Conservation (phyloP, 805 yeast species). For the Candida takata region DNA sequence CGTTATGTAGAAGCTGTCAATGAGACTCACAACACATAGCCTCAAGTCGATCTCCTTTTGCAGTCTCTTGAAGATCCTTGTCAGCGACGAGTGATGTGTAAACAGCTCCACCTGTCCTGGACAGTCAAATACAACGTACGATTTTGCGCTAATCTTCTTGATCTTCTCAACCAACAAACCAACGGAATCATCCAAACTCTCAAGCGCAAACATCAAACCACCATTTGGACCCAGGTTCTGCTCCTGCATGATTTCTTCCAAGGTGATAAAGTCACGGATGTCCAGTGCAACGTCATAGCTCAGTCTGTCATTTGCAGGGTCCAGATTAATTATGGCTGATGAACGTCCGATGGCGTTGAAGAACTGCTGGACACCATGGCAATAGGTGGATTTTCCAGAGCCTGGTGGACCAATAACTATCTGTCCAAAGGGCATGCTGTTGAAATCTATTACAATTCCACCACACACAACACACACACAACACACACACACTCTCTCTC, state of each 20-base stretch:
- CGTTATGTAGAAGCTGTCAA: conserved; percentile 77
- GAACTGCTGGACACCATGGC: conserved; percentile 88
- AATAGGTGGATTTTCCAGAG: conserved; percentile 92
- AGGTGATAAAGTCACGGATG: conserved; percentile 65
- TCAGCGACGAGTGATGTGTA: conserved; percentile 78
- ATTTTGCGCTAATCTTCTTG: conserved; percentile 45
- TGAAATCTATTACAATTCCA: no score
- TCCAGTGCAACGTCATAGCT: conserved; percentile 72
- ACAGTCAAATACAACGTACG: conserved; percentile 76
- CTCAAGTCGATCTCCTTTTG: conserved; percentile 63
- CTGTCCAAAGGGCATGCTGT: conserved; percentile 59
- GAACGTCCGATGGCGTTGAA: conserved; percentile 90
- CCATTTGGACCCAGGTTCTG: conserved; percentile 80
- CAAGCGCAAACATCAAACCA: conserved; percentile 84
- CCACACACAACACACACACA: no score
- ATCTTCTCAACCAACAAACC: conserved; percentile 55
- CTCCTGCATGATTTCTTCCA: conserved; percentile 74
- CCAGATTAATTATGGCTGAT: conserved; percentile 77
- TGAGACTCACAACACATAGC: conserved; percentile 75
- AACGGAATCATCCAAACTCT: conserved; percentile 48
- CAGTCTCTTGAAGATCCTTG: conserved; percentile 56
- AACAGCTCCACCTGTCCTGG: conserved; percentile 96
- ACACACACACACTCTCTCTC: no score
- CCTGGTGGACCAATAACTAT: conserved; percentile 98
- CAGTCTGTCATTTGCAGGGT: conserved; percentile 78